phyloP scores from a whole-genome alignment of 441 rosid genomes.

The Kokia cookei region DNA sequence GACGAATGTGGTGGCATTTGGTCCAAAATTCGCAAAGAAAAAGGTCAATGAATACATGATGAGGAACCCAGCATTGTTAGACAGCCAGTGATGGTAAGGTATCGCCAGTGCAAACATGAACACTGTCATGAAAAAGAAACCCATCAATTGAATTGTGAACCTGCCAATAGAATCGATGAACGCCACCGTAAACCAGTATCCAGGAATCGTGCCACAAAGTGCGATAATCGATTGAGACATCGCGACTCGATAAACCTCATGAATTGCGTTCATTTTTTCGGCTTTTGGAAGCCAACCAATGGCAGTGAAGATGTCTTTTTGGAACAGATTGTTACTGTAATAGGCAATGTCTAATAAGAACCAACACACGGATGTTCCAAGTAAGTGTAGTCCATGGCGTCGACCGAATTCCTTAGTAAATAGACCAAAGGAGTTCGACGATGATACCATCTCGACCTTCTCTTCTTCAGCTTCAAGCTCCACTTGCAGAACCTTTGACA shows the following conservation, averaged over 20 bases:
- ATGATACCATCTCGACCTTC: neutral
- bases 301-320: conserved; percentile 20
- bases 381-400: conserved; percentile 21
- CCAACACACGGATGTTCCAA: conserved; percentile 19
- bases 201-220: conserved; percentile 10
- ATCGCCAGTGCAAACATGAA: conserved; percentile 15
- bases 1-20: conserved; percentile 25
- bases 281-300: conserved; percentile 19
- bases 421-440: neutral
- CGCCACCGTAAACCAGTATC: conserved; percentile 13
- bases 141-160: conserved; percentile 11
- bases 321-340: conserved; percentile 17
- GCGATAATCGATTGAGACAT: conserved; percentile 4
- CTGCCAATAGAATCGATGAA: conserved; percentile 6
- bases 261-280: conserved; percentile 7
- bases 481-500: conserved; percentile 8
- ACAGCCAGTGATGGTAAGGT: conserved; percentile 13
- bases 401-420: conserved; percentile 1
- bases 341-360: conserved; percentile 25
- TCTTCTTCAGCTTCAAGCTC: conserved; percentile 1
- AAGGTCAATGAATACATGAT: conserved; percentile 23
- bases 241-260: conserved; percentile 12
- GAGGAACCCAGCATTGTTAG: conserved; percentile 16
- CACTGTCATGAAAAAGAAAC: conserved; percentile 6
- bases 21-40: conserved; percentile 28